Evolutionary conservation across 176 grass and related monocot species (phyloP), one percentile per base, ranked within the genome.

Genomic region (Eremochloa ophiuroides): DNA sequence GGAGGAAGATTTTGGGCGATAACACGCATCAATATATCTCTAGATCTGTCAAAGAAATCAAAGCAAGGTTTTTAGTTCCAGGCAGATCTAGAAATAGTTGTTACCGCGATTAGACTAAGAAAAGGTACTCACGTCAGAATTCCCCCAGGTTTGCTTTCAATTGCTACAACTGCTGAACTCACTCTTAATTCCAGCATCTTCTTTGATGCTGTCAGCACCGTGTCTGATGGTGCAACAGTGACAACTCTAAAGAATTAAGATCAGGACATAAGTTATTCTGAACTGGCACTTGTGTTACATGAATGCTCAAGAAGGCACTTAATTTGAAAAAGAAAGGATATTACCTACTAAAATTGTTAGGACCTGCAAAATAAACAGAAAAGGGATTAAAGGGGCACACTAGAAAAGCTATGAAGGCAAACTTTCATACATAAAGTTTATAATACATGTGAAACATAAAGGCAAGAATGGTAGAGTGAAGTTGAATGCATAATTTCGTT

Each of bases 311-410:
- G 60, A 47, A 38, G 20, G 25, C 47, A 50, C n/a, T 75, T 18
- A 79, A 75, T 79, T 72, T 56, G n/a, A 75, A 87, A 90, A 88
- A 71, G 81, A 83, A 56, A 75, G 88, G 56, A 85, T 99, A 90
- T 95, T 99, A 99, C 91, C 93, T 95, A 99, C 96, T 91, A 89
- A 99, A 99, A 79, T 91, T 93, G 72, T 95, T 95, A 33, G 96
- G 90, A 68, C 96, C 96, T 99, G 80, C 30, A 93, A 74, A 82
- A 23, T 63, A 80, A 53, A 87, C 60, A 20, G 66, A 40, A 22
- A 81, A 67, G 42, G 11, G 20, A 11, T 84, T 81, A 62, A 43
- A 71, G 72, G 50, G 4, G 18, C 20, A 69, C 13, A 70, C 26
- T 44, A 29, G 2, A 69, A 80, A 78, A 47, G 31, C 6, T 3